Conservation (phyloP, 2,329 filamentous ascomycete species). For the Passalora sequoiae region DNA sequence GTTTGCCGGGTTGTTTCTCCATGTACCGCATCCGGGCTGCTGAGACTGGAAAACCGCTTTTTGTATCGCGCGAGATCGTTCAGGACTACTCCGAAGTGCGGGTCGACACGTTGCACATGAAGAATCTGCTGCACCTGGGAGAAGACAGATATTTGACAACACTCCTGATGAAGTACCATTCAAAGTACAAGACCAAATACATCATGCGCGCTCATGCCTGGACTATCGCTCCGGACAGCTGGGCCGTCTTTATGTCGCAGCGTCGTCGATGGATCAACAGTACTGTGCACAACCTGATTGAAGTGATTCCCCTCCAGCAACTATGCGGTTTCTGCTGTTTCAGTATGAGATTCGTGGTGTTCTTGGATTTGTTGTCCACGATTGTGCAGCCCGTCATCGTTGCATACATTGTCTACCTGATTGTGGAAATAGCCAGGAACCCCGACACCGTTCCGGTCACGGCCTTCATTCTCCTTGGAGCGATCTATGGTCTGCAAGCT, state of each 20-base stretch:
- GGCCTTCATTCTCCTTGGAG: constrained; percentile 82
- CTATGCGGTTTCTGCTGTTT: constrained; percentile 99
- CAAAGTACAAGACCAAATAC: constrained; percentile 97
- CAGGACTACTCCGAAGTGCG: constrained; percentile 86
- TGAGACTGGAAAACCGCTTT: constrained; percentile 90
- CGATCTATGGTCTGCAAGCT: constrained; percentile 94
- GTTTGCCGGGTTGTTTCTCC: constrained; percentile 95
- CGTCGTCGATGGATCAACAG: constrained; percentile 99
- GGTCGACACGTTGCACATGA: constrained; percentile 97
- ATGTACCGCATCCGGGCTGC: constrained; percentile 97
- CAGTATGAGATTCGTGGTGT: constrained; percentile 97
- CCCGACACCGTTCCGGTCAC: constrained; percentile 68
- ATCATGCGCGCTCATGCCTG: constrained; percentile 87
- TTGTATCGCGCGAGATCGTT: constrained; percentile 88
- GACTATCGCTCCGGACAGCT: constrained; percentile 94
- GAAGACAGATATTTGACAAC: constrained; percentile 98
- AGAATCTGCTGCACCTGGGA: constrained; percentile 92
- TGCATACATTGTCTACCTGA: constrained; percentile 82
- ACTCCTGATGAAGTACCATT: constrained; percentile 83
- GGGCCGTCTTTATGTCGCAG: constrained; percentile 92
- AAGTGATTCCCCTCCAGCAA: constrained; percentile 86
- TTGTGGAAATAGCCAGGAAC: constrained; percentile 64
- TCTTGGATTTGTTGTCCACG: constrained; percentile 87
- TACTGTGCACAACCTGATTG: constrained; percentile 93
- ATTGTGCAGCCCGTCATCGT: constrained; percentile 87